Percentiles rank a stretch among this genome's conserved stretches.
These are phyloP conservation scores for Silybum marianum DNA, from an alignment of 129 eudicot genomes.

Conservation along the genomic window DNA sequence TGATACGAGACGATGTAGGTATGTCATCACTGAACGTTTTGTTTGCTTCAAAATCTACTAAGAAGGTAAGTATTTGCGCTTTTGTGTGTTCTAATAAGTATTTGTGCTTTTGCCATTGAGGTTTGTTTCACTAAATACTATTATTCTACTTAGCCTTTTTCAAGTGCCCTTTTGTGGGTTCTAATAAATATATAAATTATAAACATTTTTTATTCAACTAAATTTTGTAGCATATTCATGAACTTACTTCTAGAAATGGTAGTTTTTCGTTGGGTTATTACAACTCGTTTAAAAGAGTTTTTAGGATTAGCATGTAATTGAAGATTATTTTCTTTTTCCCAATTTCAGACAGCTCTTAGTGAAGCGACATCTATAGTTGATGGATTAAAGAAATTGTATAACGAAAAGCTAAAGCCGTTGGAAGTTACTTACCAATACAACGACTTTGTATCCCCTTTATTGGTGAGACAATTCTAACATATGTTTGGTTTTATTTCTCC, in stretches of 20 bases:
- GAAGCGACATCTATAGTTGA: conserved; percentile 80
- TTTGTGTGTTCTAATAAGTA: background rate
- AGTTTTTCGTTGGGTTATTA: background rate
- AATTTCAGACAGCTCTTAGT: conserved; percentile 39
- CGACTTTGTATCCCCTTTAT: conserved; percentile 77
- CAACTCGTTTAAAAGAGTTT: background rate
- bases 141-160: background rate
- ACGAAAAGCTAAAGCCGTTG: conserved; percentile 83
- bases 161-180: background rate
- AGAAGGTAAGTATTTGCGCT: conserved; percentile 42
- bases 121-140: background rate
- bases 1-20: conserved; percentile 43
- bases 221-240: background rate
- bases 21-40: conserved; percentile 32
- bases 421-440: conserved; percentile 81
- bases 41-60: conserved; percentile 50
- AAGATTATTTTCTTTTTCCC: background rate
- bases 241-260: background rate
- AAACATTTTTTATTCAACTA: background rate
- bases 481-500: background rate
- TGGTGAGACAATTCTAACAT: conserved; percentile 55
- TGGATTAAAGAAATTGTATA: conserved; percentile 83
- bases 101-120: background rate
- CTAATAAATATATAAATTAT: background rate
- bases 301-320: background rate